Evolutionary conservation across 192 early-diverging fungal genomes (phyloP).

Genomic region (Dimargaris cristalligena): DNA sequence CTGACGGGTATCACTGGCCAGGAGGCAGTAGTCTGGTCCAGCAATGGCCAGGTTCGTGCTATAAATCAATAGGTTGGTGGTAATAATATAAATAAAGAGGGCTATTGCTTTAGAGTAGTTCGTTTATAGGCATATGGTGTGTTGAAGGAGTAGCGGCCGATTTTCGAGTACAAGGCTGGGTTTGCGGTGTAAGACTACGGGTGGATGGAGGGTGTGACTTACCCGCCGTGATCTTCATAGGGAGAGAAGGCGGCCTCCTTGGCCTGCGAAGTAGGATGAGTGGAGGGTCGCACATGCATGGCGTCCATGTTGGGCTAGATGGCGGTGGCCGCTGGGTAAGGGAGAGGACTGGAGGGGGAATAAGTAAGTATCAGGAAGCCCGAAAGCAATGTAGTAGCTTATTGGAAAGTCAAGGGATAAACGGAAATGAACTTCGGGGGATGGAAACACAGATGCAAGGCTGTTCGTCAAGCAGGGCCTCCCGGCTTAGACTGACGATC

Average conservation of each 20-base stretch:
- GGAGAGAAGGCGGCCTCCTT: conserved; percentile 7
- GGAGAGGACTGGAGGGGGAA: neutral
- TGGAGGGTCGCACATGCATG: neutral
- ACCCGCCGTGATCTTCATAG: conserved; percentile 36
- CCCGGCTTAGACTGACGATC: too few species aligned
- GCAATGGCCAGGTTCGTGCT: conserved; percentile 81
- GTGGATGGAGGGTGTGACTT: conserved; percentile 9
- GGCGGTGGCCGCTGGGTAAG: too few species aligned
- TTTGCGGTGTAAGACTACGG: too few species aligned
- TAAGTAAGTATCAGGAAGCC: neutral
- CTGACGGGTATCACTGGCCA: conserved; percentile 93
- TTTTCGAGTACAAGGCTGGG: neutral
- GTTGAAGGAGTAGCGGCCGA: neutral
- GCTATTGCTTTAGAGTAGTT: neutral
- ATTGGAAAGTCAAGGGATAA: neutral
- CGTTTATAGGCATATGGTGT: neutral
- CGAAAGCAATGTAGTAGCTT: neutral
- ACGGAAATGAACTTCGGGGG: too few species aligned
- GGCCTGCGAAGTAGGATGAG: conserved; percentile 1
- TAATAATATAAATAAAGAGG: too few species aligned
- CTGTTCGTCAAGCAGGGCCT: too few species aligned
- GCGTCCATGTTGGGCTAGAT: too few species aligned
- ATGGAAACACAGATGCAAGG: too few species aligned
- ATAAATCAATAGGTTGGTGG: too few species aligned
- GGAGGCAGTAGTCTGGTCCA: conserved; percentile 83